Percentiles rank a stretch among this genome's conserved stretches.
Evolutionary conservation across 1,139 yeast genomes (phyloP).

Genomic region (Kodamaea derodonti): DNA sequence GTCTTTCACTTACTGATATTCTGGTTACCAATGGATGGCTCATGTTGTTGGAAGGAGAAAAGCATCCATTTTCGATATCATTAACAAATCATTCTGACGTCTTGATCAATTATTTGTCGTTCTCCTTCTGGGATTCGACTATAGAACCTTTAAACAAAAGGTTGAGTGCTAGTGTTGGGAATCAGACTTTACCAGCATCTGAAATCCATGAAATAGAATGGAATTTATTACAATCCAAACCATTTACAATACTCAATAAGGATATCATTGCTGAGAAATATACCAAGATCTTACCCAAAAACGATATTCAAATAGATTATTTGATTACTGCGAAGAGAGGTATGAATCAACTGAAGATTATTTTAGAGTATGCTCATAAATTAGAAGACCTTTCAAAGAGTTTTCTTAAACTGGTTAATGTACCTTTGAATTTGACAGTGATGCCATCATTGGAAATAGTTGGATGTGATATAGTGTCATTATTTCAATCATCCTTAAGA

Average conservation of each 20-base stretch:
- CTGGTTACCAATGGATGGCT: slow-evolving; percentile 64
- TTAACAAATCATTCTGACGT: slow-evolving; percentile 58
- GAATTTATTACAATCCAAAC: slow-evolving; percentile 54
- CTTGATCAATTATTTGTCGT: slow-evolving; percentile 52
- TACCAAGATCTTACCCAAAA: slow-evolving; percentile 31
- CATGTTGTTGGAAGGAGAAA: slow-evolving; percentile 81
- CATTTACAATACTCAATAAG: slow-evolving; percentile 47
- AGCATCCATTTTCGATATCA: slow-evolving; percentile 44
- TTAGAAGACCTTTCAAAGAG: slow-evolving; percentile 19
- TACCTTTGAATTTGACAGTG: slow-evolving; percentile 68
- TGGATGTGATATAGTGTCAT: slow-evolving; percentile 68
- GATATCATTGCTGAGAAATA: slow-evolving; percentile 30
- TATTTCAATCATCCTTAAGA: slow-evolving; percentile 25
- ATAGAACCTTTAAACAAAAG: slow-evolving; percentile 54
- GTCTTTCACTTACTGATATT: slow-evolving; percentile 48
- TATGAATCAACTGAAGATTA: slow-evolving; percentile 60
- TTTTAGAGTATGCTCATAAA: slow-evolving; percentile 64
- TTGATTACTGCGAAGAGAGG: slow-evolving; percentile 72
- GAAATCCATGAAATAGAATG: slow-evolving; percentile 78
- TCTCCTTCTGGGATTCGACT: slow-evolving; percentile 72
- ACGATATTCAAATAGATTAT: slow-evolving; percentile 44
- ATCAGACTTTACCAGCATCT: slow-evolving; percentile 45
- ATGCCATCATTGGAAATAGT: slow-evolving; percentile 69
- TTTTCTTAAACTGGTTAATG: slow-evolving; percentile 52
- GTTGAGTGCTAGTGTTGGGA: slow-evolving; percentile 19